These are phyloP conservation scores for Fragaria iinumae DNA, from an alignment of 306 rosid genomes.

Conservation along the genomic window DNA sequence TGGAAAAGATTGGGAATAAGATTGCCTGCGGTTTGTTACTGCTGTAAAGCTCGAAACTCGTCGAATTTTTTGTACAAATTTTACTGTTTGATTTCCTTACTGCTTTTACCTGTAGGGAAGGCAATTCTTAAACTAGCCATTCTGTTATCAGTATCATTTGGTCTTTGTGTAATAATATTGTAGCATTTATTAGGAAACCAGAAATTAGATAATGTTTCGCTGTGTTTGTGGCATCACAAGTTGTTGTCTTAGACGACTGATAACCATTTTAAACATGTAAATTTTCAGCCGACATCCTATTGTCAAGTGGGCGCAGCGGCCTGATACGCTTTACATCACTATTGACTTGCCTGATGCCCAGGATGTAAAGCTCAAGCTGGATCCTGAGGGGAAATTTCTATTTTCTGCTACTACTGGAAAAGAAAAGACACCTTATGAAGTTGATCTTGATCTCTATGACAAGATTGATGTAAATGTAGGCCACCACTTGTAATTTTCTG, in stretches of 20 bases:
- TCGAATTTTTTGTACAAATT: not conserved
- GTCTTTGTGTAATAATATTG: not conserved
- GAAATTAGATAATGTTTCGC: not conserved
- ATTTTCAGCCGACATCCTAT: slow-evolving; percentile 62
- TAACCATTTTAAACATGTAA: not conserved
- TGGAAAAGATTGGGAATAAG: not conserved
- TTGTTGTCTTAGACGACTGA: not conserved
- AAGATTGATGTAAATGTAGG: slow-evolving; percentile 52
- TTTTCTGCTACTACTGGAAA: slow-evolving; percentile 56
- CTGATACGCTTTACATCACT: slow-evolving; percentile 53
- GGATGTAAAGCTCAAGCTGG: slow-evolving; percentile 60
- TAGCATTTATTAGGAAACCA: not conserved
- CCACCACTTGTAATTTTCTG: not conserved
- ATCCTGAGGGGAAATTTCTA: slow-evolving; percentile 68
- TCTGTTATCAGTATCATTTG: not conserved
- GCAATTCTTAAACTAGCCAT: not conserved
- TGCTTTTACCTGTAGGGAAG: not conserved
- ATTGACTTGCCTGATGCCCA: slow-evolving; percentile 65
- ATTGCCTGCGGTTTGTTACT: not conserved
- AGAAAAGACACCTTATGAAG: slow-evolving; percentile 53
- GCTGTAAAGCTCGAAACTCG: not conserved
- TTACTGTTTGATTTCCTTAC: not conserved
- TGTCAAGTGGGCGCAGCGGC: slow-evolving; percentile 79
- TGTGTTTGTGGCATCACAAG: not conserved
- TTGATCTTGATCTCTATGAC: slow-evolving; percentile 57